Base-by-base conservation (phyloP, 192 early-diverging fungal genomes). In the Funneliformis mosseae region DNA sequence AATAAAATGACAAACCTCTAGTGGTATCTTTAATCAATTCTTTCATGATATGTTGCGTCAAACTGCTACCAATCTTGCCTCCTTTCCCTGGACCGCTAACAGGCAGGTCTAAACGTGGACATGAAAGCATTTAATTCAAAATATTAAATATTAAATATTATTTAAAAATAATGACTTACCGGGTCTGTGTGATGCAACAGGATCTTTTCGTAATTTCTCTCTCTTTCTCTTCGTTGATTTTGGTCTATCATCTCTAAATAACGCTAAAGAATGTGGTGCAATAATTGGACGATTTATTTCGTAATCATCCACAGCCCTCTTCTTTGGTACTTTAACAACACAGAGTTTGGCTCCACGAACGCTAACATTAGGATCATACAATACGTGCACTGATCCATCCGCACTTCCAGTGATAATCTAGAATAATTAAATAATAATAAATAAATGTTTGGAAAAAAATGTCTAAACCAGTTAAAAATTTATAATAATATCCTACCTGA, bases 21-120 rank as follows among this genome's bases (percentile, higher is more conserved):
- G 83, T 83, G 12, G 90, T 92, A 76, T 95, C 93, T 77, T 92
- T 94, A 8, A 89, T 88, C 8, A 95, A 83, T 2, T 86, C 87
- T 75, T 93, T 95, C 87, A 99, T 92, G 21, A 97, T 92, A 77
- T 95, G 93, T 83, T 97, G 94, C 1, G 93, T 94, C 45, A 90
- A 79, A 79, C 91, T 97, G 43, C 89, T 91, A 67, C 94, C 96
- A n/a, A 97, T 91, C 66, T 89, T 91, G 48, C 97, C 97, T 33
- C 96, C 96, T 60, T 87, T 85, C 7, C 97, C 97, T 74, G 93
- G 96, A 1, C 95, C 96, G 46, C 84, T 84, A 27, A 95, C 77
- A 18, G 95, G 95, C 79, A 92, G 77, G 48, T 94, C 93, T 84
- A 73, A 68, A 0, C 33, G 3, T 33, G 33, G 33, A 42, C 25